Evolutionary conservation across 441 rosid species (phyloP).

Genomic region (Eutrema salsugineum): DNA sequence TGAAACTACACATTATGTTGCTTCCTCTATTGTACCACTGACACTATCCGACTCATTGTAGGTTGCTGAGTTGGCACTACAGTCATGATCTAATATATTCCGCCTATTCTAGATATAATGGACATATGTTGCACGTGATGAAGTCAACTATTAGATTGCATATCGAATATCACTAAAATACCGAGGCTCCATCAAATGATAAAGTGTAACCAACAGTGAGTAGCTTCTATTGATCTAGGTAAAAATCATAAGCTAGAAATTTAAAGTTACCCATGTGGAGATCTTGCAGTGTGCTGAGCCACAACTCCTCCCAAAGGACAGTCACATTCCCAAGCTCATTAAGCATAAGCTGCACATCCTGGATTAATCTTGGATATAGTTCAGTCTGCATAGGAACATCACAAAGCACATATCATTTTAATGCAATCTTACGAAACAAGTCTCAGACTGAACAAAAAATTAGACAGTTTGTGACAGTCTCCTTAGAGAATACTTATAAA

Average conservation of each 20-base stretch:
- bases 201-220: slow-evolving; percentile 7
- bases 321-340: slow-evolving; percentile 92
- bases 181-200: background rate
- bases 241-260: slow-evolving; percentile 6
- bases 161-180: slow-evolving; percentile 3
- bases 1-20: slow-evolving; percentile 1
- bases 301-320: slow-evolving; percentile 99
- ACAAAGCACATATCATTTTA: slow-evolving; percentile 24
- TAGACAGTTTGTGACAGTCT: background rate
- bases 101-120: slow-evolving; percentile 12
- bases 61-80: background rate
- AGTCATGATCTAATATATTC: background rate
- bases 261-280: slow-evolving; percentile 81
- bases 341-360: slow-evolving; percentile 97
- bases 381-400: slow-evolving; percentile 62
- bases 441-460: background rate
- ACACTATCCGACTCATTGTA: background rate
- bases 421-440: slow-evolving; percentile 2
- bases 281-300: slow-evolving; percentile 99
- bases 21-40: slow-evolving; percentile 8
- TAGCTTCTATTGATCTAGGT: background rate
- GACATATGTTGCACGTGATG: background rate
- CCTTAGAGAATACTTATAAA: background rate
- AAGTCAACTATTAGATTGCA: slow-evolving; percentile 6
- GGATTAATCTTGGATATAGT: slow-evolving; percentile 85